These are phyloP conservation scores for Cladosporium sphaerospermum DNA, from an alignment of 2,329 filamentous ascomycete genomes.

Conservation along the genomic window DNA sequence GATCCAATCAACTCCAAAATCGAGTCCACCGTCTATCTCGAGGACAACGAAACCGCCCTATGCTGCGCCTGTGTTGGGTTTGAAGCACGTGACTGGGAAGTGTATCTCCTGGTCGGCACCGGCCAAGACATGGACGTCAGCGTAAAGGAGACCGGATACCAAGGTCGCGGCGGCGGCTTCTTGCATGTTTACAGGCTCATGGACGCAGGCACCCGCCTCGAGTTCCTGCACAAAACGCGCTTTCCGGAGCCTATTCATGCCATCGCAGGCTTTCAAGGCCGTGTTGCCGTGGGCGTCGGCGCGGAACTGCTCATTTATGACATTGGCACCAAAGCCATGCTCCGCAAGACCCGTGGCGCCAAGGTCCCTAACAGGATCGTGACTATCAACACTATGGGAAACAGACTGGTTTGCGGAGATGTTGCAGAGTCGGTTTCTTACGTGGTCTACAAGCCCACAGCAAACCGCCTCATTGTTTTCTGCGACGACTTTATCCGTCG, in stretches of 20 bases:
- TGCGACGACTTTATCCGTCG: constrained; percentile 82
- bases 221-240: constrained; percentile 95
- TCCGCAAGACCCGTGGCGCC: constrained; percentile 64
- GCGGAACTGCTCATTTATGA: constrained; percentile 82
- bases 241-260: constrained; percentile 84
- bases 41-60: constrained; percentile 85
- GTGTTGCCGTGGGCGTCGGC: constrained; percentile 78
- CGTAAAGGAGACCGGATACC: constrained; percentile 10
- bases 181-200: constrained; percentile 90
- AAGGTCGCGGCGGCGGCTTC: constrained; percentile 51
- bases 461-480: constrained; percentile 89
- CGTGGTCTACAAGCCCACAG: constrained; percentile 86
- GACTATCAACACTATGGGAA: constrained; percentile 82
- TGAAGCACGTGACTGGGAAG: constrained; percentile 78
- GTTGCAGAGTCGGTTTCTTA: constrained; percentile 87
- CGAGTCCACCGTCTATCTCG: constrained; percentile 67
- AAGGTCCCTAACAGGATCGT: constrained; percentile 61
- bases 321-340: constrained; percentile 82
- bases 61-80: constrained; percentile 82
- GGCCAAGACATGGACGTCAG: constrained; percentile 67
- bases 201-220: constrained; percentile 77
- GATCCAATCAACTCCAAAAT: constrained; percentile 56
- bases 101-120: constrained; percentile 88
- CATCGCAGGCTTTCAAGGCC: constrained; percentile 88
- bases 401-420: constrained; percentile 85